phyloP scores from a whole-genome alignment of 1,284 basidiomycete genomes.

The Butyriboletus appendiculatus region DNA sequence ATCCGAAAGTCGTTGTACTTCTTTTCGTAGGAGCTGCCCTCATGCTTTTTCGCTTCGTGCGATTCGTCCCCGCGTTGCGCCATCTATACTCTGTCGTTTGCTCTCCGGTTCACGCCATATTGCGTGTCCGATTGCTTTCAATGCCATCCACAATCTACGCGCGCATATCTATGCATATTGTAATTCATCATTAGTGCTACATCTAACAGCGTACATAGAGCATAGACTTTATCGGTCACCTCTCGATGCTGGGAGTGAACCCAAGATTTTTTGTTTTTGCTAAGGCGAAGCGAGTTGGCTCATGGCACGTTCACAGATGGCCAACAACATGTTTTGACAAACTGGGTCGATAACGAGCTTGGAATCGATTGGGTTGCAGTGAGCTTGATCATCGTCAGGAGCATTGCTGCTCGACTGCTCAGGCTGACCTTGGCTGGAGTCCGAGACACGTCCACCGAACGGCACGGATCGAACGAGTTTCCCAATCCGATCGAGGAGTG shows the following conservation, averaged over 20 bases:
- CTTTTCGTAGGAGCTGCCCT: constrained; percentile 65
- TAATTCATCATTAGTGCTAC: constrained; percentile 20
- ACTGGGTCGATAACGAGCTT: constrained; percentile 20
- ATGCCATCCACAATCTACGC: neutral
- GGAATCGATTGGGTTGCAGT: neutral
- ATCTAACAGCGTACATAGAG: constrained; percentile 16
- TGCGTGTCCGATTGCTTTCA: neutral
- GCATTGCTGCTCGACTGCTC: neutral
- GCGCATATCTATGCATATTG: constrained; percentile 24
- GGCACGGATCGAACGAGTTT: constrained; percentile 20
- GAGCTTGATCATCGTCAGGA: neutral
- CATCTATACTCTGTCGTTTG: neutral
- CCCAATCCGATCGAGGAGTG: constrained; percentile 28
- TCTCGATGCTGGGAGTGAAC: neutral
- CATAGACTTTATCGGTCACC: neutral
- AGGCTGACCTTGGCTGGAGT: neutral
- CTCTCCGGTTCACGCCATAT: constrained; percentile 5
- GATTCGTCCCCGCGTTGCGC: neutral
- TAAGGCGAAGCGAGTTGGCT: constrained; percentile 8
- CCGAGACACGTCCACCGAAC: neutral
- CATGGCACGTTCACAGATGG: constrained; percentile 29
- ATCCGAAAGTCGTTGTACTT: constrained; percentile 89
- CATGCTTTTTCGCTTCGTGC: too few species aligned
- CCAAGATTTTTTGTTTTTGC: neutral
- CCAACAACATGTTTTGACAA: constrained; percentile 31